Conservation (phyloP, 2,329 filamentous ascomycete species). For the Paecilomyces fulvus region DNA sequence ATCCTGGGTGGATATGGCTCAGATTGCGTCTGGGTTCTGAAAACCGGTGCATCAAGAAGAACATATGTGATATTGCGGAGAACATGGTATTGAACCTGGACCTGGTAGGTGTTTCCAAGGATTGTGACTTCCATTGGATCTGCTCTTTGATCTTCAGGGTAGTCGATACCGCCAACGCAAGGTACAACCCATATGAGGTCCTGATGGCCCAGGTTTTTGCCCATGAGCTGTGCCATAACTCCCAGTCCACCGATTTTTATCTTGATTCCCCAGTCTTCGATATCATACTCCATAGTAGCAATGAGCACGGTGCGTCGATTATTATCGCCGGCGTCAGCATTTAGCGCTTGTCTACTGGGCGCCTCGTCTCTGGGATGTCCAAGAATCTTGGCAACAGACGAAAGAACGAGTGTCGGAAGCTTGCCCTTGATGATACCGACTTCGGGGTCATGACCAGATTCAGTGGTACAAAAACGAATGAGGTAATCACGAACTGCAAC, state of each 20-base stretch:
- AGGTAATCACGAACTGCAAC: slow-evolving; percentile 1
- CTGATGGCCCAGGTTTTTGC: slow-evolving; percentile 50
- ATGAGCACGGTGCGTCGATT: slow-evolving; percentile 47
- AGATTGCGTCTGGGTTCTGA: slow-evolving; percentile 49
- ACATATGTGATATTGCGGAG: slow-evolving; percentile 56
- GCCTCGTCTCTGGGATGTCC: neutral
- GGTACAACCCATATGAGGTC: slow-evolving; percentile 53
- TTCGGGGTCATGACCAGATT: slow-evolving; percentile 17
- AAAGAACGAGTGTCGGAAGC: neutral
- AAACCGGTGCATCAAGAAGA: slow-evolving; percentile 53
- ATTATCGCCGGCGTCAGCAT: slow-evolving; percentile 3
- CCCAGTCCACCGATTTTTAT: slow-evolving; percentile 59
- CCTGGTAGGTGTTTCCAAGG: slow-evolving; percentile 46
- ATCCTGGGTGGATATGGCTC: slow-evolving; percentile 55
- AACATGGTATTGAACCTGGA: slow-evolving; percentile 52
- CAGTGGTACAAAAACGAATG: slow-evolving; percentile 11
- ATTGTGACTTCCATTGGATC: slow-evolving; percentile 52
- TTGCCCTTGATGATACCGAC: neutral
- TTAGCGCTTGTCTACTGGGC: slow-evolving; percentile 2
- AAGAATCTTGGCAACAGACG: neutral
- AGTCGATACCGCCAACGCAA: slow-evolving; percentile 51
- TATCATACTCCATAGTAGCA: slow-evolving; percentile 59
- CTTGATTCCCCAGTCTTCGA: slow-evolving; percentile 57
- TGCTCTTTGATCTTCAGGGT: slow-evolving; percentile 46
- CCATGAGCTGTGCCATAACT: slow-evolving; percentile 59